Evolutionary conservation across 2,329 filamentous ascomycete genomes (phyloP), one percentile per base, ranked within the genome.

Genomic region (Cryoendolithus antarcticus): DNA sequence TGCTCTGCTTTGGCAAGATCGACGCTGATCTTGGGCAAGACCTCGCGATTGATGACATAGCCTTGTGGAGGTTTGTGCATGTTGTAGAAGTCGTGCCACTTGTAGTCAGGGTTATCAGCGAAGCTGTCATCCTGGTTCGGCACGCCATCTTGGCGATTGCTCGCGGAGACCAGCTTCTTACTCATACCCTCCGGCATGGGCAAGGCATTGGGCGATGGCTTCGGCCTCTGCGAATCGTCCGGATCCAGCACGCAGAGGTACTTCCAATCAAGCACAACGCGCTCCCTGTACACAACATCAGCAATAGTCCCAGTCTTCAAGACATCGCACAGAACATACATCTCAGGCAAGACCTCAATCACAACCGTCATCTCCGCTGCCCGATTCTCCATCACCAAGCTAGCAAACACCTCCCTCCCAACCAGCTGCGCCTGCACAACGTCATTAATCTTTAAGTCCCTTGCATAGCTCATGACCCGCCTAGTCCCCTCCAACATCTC

Each of bases 351-450:
- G 46, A 94, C 72, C 51, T 93, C 83, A 32, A 96, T 62, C 21
- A 95, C 67, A 12, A 93, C 62, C 41, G 72, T 82, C 56, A 82
- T 74, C 63, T 94, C 89, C 39, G 75, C 75, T 12, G 64, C 65
- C 43, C 83, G 71, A 49, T 94, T 96, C 62, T 94, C 84, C 15
- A 91, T 71, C 35, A 98, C 80, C 38, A 86, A 70, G 38, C 86
- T 91, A 30, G 86, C 91, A 61, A 93, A 93, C 32, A 96, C 91
- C 41, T 96, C 85, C 30, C 83, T 79, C 57, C 79, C 75, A 62
- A 81, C 68, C 57, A 82, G 81, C 60, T 98, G 91, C 56, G 91
- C 74, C 58, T 98, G 91, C 47, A 91, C 82, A 24, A 89, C 74
- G 39, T 91, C 81, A 42, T 84, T 82, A 44, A 71, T 65, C 52